A percentile compares a stretch with the other conserved stretches of the same genome.
Evolutionary conservation across 2,329 filamentous ascomycete species (phyloP).

Genomic region (Arthrobotrys musiformis): DNA sequence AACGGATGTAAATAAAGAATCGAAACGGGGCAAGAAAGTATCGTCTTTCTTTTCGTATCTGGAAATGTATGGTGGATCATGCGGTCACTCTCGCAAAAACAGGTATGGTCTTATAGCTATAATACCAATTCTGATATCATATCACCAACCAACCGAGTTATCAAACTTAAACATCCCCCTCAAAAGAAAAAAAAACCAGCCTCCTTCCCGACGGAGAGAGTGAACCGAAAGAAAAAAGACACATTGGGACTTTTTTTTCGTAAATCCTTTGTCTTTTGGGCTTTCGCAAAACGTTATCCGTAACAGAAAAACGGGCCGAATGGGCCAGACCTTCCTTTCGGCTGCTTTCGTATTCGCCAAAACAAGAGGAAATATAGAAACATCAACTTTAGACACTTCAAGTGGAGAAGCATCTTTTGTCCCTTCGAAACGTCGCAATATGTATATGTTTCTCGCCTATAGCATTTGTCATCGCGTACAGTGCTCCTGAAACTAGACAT

Average conservation of each 20-base stretch:
- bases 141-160: slow-evolving; percentile 2
- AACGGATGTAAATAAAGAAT: neutral
- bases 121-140: slow-evolving; percentile 18
- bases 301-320: neutral
- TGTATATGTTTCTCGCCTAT: slow-evolving; percentile 8
- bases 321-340: neutral
- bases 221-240: neutral
- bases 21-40: slow-evolving; percentile 2
- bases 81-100: too few species aligned
- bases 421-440: neutral
- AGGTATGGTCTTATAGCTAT: neutral
- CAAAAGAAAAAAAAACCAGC: neutral
- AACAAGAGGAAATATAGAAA: neutral
- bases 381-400: neutral
- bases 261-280: neutral
- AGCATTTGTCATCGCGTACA: neutral
- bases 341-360: slow-evolving; percentile 11
- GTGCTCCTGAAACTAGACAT: neutral
- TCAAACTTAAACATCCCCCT: slow-evolving; percentile 6
- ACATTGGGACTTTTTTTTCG: neutral
- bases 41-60: neutral
- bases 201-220: slow-evolving; percentile 6
- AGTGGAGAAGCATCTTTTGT: neutral
- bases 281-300: neutral
- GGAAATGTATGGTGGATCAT: neutral